Evolutionary conservation across 2,329 filamentous ascomycete species (phyloP).

Genomic region (Colletotrichum eleusines): DNA sequence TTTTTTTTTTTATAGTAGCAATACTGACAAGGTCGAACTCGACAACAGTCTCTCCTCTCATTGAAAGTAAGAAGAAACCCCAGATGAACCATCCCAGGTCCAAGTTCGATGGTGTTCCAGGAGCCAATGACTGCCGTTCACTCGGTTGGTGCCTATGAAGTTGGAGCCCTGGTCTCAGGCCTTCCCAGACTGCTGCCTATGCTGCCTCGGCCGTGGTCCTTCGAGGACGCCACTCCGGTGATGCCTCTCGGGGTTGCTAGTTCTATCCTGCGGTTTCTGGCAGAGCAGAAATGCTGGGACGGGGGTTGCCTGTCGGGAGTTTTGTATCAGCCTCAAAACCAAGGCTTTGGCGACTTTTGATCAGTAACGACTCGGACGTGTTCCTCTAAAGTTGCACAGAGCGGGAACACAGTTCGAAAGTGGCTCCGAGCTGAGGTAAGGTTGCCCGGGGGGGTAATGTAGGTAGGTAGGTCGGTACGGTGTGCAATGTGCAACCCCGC

Average conservation of each 20-base stretch:
- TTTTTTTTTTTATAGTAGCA: no score
- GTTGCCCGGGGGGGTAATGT: slow-evolving; percentile 1
- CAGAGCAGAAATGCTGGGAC: background rate
- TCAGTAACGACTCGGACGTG: background rate
- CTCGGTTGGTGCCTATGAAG: background rate
- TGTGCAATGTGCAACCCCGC: slow-evolving; percentile 26
- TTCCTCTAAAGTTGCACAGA: background rate
- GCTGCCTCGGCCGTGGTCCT: background rate
- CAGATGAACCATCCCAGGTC: background rate
- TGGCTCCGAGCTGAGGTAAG: slow-evolving; percentile 43
- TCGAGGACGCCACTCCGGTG: background rate
- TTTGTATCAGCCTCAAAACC: background rate
- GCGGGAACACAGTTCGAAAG: slow-evolving; percentile 24
- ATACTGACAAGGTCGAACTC: background rate
- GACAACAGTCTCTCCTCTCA: background rate
- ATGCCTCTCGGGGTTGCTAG: background rate
- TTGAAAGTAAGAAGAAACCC: background rate
- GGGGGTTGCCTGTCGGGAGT: background rate
- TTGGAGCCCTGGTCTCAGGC: background rate
- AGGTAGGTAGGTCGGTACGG: no score
- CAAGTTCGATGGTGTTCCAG: background rate
- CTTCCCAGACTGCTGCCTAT: background rate
- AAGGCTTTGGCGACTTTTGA: background rate
- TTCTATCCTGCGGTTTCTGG: background rate
- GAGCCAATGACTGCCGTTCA: background rate